phyloP scores from a whole-genome alignment of 495 filamentous ascomycete genomes.

The Lepraria neglecta region DNA sequence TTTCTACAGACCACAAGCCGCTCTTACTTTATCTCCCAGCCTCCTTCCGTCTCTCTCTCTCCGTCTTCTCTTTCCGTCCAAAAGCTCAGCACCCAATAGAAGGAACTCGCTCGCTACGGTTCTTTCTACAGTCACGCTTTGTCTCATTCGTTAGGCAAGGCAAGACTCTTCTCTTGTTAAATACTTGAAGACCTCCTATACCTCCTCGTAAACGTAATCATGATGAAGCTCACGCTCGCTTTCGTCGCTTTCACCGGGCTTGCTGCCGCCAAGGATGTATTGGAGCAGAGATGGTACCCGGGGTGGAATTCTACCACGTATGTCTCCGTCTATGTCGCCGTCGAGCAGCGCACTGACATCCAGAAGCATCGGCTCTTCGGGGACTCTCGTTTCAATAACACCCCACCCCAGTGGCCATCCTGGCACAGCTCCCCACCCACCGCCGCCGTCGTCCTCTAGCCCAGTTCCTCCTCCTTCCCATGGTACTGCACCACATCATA shows the following conservation, averaged over 20 bases:
- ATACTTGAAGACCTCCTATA: not conserved
- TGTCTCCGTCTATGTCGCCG: not conserved
- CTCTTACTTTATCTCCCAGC: constrained; percentile 9
- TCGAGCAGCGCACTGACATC: not conserved
- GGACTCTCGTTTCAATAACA: constrained; percentile 10
- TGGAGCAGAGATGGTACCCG: constrained; percentile 16
- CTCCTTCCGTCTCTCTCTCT: constrained; percentile 14
- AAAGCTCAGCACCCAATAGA: constrained; percentile 1
- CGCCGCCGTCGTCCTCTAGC: not conserved
- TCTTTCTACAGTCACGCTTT: constrained; percentile 17
- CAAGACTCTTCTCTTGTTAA: not conserved
- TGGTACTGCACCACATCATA: not conserved
- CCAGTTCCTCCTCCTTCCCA: not conserved
- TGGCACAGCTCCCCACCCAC: not conserved
- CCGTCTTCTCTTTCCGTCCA: constrained; percentile 1
- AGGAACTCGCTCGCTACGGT: constrained; percentile 31
- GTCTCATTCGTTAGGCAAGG: not conserved
- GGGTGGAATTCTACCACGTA: constrained; percentile 20
- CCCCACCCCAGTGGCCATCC: constrained; percentile 10
- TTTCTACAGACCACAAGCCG: not conserved
- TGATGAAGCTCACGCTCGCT: constrained; percentile 19
- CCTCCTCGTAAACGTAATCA: constrained; percentile 5
- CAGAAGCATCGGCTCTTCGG: not conserved
- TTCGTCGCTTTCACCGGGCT: constrained; percentile 15
- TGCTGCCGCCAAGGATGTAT: constrained; percentile 14